Conservation (phyloP, 257 asterid genomes). For the Schizonepeta tenuifolia region DNA sequence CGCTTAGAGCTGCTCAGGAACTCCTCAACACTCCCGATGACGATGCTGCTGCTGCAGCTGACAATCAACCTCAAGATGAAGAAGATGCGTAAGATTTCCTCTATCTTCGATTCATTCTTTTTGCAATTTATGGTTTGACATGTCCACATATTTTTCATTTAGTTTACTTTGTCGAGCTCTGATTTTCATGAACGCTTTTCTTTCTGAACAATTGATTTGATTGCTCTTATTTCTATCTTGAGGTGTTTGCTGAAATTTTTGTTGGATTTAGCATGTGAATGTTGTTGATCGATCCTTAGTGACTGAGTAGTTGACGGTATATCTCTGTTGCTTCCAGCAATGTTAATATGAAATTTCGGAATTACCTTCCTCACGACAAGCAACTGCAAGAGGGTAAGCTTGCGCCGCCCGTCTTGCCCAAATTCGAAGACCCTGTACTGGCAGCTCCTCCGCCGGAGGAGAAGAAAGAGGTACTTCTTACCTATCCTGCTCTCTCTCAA, state of each 20-base stretch:
- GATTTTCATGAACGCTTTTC: not conserved
- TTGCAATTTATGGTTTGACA: not conserved
- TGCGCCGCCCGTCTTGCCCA: constrained; percentile 84
- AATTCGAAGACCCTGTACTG: constrained; percentile 82
- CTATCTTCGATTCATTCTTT: not conserved
- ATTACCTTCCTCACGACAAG: constrained; percentile 97
- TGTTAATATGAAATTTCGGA: constrained; percentile 83
- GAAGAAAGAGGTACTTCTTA: constrained; percentile 69
- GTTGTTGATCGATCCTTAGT: constrained; percentile 1
- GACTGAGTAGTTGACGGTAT: not conserved
- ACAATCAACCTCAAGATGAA: constrained; percentile 27
- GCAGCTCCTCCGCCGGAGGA: constrained; percentile 67
- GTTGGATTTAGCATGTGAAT: not conserved
- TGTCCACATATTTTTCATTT: not conserved
- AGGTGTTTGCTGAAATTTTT: constrained; percentile 2
- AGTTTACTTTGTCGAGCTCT: not conserved
- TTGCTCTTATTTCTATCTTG: not conserved
- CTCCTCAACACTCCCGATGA: constrained; percentile 84
- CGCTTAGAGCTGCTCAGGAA: constrained; percentile 85
- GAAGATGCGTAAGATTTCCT: constrained; percentile 41
- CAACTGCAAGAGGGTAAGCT: constrained; percentile 93
- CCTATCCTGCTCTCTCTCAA: not conserved
- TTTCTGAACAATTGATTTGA: too few species aligned
- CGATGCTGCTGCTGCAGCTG: constrained; percentile 15
- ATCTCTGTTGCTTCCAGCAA: constrained; percentile 46